phyloP scores from a whole-genome alignment of 805 yeast genomes.

The Scheffersomyces spartinae region DNA sequence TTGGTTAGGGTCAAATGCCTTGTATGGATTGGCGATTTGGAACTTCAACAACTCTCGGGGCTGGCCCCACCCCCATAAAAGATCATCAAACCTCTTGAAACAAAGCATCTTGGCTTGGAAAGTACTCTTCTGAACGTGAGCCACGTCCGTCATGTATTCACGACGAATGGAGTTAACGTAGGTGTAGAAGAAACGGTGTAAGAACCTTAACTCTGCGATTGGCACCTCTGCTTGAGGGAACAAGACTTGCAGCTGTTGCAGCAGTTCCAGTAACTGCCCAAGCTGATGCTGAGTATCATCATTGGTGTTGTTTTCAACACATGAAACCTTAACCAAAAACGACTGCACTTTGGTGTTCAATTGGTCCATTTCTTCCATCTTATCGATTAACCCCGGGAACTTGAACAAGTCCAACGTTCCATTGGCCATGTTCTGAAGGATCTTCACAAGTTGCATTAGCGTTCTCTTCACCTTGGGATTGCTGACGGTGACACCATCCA shows the following conservation, averaged over 20 bases:
- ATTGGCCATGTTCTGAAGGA: slow-evolving; percentile 79
- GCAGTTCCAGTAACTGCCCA: slow-evolving; percentile 2
- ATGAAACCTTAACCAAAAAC: slow-evolving; percentile 17
- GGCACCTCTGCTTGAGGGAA: slow-evolving; percentile 21
- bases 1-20: slow-evolving; percentile 20
- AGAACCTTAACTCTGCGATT: slow-evolving; percentile 23
- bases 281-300: background rate
- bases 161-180: slow-evolving; percentile 20
- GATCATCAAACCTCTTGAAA: slow-evolving; percentile 34
- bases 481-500: slow-evolving; percentile 15
- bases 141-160: slow-evolving; percentile 14
- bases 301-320: background rate
- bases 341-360: slow-evolving; percentile 16
- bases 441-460: slow-evolving; percentile 68
- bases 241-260: background rate
- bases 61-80: slow-evolving; percentile 42
- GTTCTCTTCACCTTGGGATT: slow-evolving; percentile 43
- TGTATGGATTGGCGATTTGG: slow-evolving; percentile 43
- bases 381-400: slow-evolving; percentile 42
- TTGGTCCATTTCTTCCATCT: slow-evolving; percentile 25
- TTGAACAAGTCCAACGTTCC: slow-evolving; percentile 57
- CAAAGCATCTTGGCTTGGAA: slow-evolving; percentile 10
- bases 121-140: slow-evolving; percentile 7
- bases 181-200: slow-evolving; percentile 28
- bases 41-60: slow-evolving; percentile 46